Evolutionary conservation across 75 land plant species (phyloP).

Genomic region (Cunninghamia lanceolata): DNA sequence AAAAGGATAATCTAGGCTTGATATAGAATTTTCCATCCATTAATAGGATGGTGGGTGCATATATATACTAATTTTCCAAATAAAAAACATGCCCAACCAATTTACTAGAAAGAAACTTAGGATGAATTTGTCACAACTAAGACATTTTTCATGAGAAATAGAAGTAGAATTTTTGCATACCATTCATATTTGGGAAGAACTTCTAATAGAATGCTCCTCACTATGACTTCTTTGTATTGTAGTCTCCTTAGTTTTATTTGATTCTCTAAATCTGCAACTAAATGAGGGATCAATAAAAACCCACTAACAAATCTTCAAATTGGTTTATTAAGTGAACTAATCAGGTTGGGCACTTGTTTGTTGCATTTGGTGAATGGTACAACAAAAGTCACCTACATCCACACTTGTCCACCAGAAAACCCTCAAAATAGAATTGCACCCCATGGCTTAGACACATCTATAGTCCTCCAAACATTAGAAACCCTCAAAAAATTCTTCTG

Average conservation of each 20-base stretch:
- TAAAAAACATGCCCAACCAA: too few relatives aligned
- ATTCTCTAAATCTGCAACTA: neutral
- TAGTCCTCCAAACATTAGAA: too few relatives aligned
- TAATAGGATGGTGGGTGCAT: neutral
- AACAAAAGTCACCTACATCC: too few relatives aligned
- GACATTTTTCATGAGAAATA: neutral
- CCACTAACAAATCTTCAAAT: neutral
- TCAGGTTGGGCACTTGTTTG: too few relatives aligned
- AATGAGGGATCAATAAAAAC: neutral
- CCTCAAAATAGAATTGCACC: too few relatives aligned
- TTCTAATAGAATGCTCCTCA: neutral
- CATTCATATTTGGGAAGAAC: neutral
- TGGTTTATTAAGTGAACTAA: too few relatives aligned
- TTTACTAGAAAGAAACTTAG: neutral
- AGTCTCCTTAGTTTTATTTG: neutral
- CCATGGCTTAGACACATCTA: too few relatives aligned
- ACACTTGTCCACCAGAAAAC: too few relatives aligned
- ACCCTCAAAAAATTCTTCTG: too few relatives aligned
- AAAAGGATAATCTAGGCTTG: neutral
- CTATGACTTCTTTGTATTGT: neutral
- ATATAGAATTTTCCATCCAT: neutral
- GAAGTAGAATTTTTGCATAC: neutral
- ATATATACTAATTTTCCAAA: too few relatives aligned
- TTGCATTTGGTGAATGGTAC: too few relatives aligned
- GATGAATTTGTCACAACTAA: neutral